Evolutionary conservation across 208 protist genomes (phyloP), one percentile per base, ranked within the genome.

Genomic region (Wallacemonas collosoma): DNA sequence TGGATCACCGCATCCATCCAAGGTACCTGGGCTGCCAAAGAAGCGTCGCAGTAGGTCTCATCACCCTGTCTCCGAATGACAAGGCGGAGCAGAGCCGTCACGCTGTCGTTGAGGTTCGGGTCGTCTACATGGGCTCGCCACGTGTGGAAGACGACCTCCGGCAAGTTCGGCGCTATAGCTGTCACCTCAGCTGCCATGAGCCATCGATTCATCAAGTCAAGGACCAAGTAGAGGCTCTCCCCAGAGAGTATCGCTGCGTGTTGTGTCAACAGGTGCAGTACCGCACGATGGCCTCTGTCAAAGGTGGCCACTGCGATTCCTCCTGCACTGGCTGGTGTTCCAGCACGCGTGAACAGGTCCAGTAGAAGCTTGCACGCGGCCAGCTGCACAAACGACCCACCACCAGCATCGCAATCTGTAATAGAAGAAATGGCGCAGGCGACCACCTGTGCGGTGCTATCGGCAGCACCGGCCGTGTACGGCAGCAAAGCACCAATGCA

Each of bases 41-140:
- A 35, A 14, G 39, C 48, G 54, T 79, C 60, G n/a, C 48, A 39
- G 26, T 12, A 12, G 6, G 45, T 12, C 45, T 1, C 60, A 26
- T 26, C 48, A 17, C 47, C 53, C 62, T 1, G 69, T 71, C 39
- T 26, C 26, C 26, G 26, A 26, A 80, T 63, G 2, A 86, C 75
- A 11, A 77, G 54, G 47, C 55, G 48, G 50, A 93, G 79, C 26
- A 88, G 43, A 14, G 35, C 14, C 39, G 82, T 54, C 7, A 91
- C 73, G 41, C 73, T 63, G 43, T 93, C 90, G 5, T 77, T 81
- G 12, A 95, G 71, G 70, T 80, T 89, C 26, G 87, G 86, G 73
- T 95, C 90, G 55, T 76, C 66, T 36, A 91, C 67, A 72, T 93
- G 83, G 48, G 68, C 69, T 4, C 71, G 78, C 85, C 87, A 95